Base-by-base conservation (phyloP, 495 filamentous ascomycete genomes). In the Poronia punctata region DNA sequence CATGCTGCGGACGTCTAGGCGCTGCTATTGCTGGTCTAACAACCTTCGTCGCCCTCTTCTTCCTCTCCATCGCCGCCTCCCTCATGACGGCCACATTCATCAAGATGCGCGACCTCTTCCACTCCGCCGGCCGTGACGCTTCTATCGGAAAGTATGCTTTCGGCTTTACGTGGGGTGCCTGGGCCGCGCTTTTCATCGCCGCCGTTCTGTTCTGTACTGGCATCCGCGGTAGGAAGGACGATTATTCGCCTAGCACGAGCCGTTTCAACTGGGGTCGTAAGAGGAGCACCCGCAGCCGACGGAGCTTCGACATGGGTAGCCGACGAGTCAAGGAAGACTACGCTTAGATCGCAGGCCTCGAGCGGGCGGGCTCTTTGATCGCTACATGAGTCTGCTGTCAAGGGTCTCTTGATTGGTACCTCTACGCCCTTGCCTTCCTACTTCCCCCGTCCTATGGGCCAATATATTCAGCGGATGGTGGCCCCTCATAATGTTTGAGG, bases 81-180 rank as follows among this genome's bases (percentile, higher is more conserved):
- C 34, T 78, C 20, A 76, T 78, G 70, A 78, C 72, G 61, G 74
- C 59, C 30, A 72, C 66, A 25, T 89, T 77, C 49, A 85, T 94
- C 40, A 69, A 81, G 58, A 83, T 78, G 50, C 86, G 88, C 49
- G 64, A 88, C 55, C 68, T 64, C 12, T 93, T 94, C 68, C 65
- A 62, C 20, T 40, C 51, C 23, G 73, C 68, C 41, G 74, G 72
- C 50, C 74, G 80, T 30, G 36, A 44, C 24, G 76, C 88, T 16
- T 59, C 49, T 6, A 59, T 95, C 4, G 88, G 88, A 18, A 49
- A 61, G 11, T 86, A 87, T 46, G 80, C 83, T 5, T 89, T 84
- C 50, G 88, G 76, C 19, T 95, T 94, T 65, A 86, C 82, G 64
- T 95, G 88, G 88, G 81, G 81, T 2, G 74, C 85, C 4, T 76